Base-by-base conservation (phyloP, 2,329 filamentous ascomycete genomes). In the Polytolypa hystricis region DNA sequence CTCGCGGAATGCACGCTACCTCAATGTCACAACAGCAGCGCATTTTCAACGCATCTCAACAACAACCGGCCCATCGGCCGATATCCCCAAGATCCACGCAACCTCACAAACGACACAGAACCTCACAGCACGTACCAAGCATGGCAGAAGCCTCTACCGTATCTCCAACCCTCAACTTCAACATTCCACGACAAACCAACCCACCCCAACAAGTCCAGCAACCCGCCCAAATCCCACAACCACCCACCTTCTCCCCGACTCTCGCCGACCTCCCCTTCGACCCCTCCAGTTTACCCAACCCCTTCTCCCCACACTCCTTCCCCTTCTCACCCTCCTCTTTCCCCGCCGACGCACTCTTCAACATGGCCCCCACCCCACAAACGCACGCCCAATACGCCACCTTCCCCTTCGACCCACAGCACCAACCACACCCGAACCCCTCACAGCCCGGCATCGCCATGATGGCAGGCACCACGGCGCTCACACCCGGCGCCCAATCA, bases 401-500 rank as follows among this genome's bases (percentile, higher is more conserved):
- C 4, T 61, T 60, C 39, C 57, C 58, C 20, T 60, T 61, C 41
- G 57, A 61, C 37, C 38, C 52, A 4, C 34, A 42, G 4, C 41
- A 41, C 29, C 33, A 35, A 31, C 40, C 25, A 15, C 38, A 23
- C 33, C 31, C 23, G 27, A 41, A 45, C 6, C 15, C 44, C 15
- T 41, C 41, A 6, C 18, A 41, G 11, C 41, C 38, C 8, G 40
- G 41, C 3, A 14, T 30, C 11, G 35, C 14, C n/a, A 15, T 5
- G 21, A 18, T 25, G 10, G 21, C 11, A 30, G 23, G 8, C 36
- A 41, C 45, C 3, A 42, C 46, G 1, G 55, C 52, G 2, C 37
- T 53, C 1, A 60, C 57, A 0, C 56, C 57, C 47, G 68, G 53
- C 54, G 67, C 47, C 35, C 62, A 56, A 61, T 67, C 41, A 55